Evolutionary conservation across 1,284 basidiomycete species (phyloP).

Genomic region (Cryptococcus sp.): DNA sequence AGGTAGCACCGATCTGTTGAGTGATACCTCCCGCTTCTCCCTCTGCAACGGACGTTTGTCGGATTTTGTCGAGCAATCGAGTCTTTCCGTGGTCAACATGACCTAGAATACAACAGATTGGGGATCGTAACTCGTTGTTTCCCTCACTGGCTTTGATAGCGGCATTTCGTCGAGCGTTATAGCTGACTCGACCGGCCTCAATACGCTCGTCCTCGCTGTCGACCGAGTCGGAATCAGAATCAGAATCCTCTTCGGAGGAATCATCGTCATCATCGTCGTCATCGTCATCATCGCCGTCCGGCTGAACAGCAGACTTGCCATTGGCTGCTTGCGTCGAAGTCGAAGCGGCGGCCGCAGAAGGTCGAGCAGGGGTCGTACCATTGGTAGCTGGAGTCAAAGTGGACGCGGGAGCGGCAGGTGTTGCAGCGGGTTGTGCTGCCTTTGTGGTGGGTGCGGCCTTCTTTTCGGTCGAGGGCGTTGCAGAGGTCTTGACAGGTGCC

Average conservation of each 20-base stretch:
- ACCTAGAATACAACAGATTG: conserved; percentile 98
- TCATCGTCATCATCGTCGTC: conserved; percentile 16
- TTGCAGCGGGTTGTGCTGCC: conserved; percentile 3
- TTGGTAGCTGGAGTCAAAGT: conserved; percentile 11
- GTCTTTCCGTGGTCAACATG: conserved; percentile 99
- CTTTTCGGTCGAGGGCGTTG: conserved; percentile 14
- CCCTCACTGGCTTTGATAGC: conserved; percentile 74
- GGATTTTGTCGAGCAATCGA: conserved; percentile 98
- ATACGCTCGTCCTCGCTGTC: conserved; percentile 62
- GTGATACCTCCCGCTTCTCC: conserved; percentile 99
- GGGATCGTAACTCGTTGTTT: conserved; percentile 88
- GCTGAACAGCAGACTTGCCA: conserved; percentile 9
- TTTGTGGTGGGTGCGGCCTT: conserved; percentile 32
- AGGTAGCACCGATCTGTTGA: conserved; percentile 99
- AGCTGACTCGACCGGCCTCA: conserved; percentile 74
- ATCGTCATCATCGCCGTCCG: conserved; percentile 11
- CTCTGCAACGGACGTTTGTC: conserved; percentile 99
- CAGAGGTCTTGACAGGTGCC: conserved; percentile 36
- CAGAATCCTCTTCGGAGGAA: conserved; percentile 24
- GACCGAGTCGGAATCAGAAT: conserved; percentile 48
- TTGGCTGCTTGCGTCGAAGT: conserved; percentile 11
- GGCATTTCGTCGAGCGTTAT: conserved; percentile 75
- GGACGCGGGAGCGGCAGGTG: conserved; percentile 4
- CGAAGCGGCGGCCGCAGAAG: conserved; percentile 11
- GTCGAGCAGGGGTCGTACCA: conserved; percentile 6